Conservation (phyloP, 179 eudicot genomes). For the Corrigiola litoralis region DNA sequence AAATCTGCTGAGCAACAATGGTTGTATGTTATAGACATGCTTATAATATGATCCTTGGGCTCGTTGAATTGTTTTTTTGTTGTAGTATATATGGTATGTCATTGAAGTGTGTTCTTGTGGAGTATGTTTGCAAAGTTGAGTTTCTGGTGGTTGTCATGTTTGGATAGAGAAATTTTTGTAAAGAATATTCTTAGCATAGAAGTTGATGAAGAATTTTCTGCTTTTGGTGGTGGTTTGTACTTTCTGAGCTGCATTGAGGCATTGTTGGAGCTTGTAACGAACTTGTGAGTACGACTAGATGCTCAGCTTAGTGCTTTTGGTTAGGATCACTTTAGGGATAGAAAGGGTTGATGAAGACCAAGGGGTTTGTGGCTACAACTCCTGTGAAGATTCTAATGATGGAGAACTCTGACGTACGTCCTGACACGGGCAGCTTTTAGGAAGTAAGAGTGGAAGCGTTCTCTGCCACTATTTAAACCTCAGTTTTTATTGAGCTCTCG, state of each 20-base stretch:
- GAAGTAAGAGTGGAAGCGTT: constrained; percentile 9
- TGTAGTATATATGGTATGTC: neutral
- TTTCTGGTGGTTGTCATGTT: neutral
- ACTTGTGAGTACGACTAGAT: constrained; percentile 13
- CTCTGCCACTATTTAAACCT: constrained; percentile 12
- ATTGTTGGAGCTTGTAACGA: neutral
- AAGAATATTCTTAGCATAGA: constrained; percentile 6
- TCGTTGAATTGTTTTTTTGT: no score
- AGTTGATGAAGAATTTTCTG: constrained; percentile 14
- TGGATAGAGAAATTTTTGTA: neutral
- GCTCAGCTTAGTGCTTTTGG: constrained; percentile 11
- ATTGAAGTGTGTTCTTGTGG: neutral
- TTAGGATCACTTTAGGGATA: neutral
- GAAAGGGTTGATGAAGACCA: constrained; percentile 1
- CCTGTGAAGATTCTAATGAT: neutral
- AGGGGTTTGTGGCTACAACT: constrained; percentile 5
- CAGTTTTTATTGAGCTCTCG: constrained; percentile 1
- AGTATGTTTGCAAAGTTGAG: neutral
- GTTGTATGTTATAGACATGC: no score
- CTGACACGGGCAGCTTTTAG: constrained; percentile 1
- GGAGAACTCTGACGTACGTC: constrained; percentile 1
- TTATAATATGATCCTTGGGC: no score
- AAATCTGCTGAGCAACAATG: no score
- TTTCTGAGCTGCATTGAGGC: constrained; percentile 9
- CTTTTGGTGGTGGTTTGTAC: constrained; percentile 13